Evolutionary conservation across 202 grass and related monocot genomes (phyloP), one percentile per base, ranked within the genome.

Genomic region (Cymbopogon flexuosus): DNA sequence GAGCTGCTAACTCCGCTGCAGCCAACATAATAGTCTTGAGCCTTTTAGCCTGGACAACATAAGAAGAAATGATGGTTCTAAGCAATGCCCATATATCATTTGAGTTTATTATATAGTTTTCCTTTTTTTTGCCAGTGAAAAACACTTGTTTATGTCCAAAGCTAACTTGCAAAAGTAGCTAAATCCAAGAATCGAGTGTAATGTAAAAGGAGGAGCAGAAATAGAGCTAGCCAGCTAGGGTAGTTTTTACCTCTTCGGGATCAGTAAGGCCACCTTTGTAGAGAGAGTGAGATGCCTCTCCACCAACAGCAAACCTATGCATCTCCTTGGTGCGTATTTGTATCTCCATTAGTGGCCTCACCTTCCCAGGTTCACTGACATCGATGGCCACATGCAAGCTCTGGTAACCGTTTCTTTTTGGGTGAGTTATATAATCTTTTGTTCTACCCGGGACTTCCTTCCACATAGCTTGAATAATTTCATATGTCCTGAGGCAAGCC

Each of bases 191-290:
- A 68, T 31, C 41, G 4, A 8, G 4, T 75, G 39, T 78, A 64
- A 5, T 37, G 36, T 61, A 72, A 83, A 40, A 18, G 31, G 77
- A 54, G n/a, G 35, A 78, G 43, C 27, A 65, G 12, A 29, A 9
- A 58, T 13, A 46, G 19, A 62, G 60, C 39, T n/a, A n/a, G n/a
- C n/a, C n/a, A n/a, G n/a, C n/a, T 23, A 34, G 8, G 36, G 5
- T 56, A 33, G 45, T 33, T 23, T 5, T 85, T 15, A 96, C 95
- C 92, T 97, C 95, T 80, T 68, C 79, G 29, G 86, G 92, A 85
- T 97, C 90, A n/a, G 90, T 93, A 72, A 97, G 84, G 21, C 95
- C 95, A 10, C 92, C 95, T 61, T 97, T 97, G 76, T 97, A 97
- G 64, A 97, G 81, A 78, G 95, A 94, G 81, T 97, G 95, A 12